phyloP scores from a whole-genome alignment of 2,329 filamentous ascomycete genomes.

The Neurospora sp. region DNA sequence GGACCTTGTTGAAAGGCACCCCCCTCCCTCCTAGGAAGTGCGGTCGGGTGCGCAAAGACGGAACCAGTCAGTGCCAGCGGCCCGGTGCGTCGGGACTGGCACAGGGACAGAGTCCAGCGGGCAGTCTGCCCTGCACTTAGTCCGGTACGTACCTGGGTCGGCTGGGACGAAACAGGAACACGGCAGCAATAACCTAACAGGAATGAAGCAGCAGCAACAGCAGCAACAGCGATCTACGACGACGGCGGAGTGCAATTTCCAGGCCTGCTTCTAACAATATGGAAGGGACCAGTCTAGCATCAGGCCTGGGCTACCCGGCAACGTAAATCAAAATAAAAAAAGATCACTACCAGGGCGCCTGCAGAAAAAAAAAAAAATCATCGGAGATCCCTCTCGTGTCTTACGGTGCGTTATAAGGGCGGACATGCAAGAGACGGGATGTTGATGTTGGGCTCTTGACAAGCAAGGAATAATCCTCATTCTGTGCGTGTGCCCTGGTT shows the following conservation, averaged over 20 bases:
- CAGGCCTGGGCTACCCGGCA: neutral
- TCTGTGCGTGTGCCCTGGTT: neutral
- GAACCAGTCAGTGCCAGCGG: neutral
- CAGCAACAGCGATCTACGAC: conserved; percentile 21
- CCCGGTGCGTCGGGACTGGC: neutral
- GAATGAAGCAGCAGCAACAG: neutral
- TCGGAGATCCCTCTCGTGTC: neutral
- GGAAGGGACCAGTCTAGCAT: neutral
- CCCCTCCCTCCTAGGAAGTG: neutral
- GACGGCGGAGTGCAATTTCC: conserved; percentile 23
- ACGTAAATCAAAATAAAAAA: neutral
- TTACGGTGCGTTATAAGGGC: neutral
- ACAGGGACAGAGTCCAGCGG: neutral
- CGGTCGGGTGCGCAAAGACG: neutral
- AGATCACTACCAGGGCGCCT: neutral
- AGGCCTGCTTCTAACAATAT: conserved; percentile 7
- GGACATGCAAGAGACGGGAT: neutral
- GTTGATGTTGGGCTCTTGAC: neutral
- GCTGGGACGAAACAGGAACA: neutral
- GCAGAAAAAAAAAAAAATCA: neutral
- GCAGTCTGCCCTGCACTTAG: neutral
- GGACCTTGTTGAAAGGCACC: too few species aligned
- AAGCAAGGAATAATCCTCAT: neutral
- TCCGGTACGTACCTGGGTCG: neutral
- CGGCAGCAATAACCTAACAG: neutral